Evolutionary conservation across 805 yeast genomes (phyloP).

Genomic region (Wickerhamomyces chambardii): DNA sequence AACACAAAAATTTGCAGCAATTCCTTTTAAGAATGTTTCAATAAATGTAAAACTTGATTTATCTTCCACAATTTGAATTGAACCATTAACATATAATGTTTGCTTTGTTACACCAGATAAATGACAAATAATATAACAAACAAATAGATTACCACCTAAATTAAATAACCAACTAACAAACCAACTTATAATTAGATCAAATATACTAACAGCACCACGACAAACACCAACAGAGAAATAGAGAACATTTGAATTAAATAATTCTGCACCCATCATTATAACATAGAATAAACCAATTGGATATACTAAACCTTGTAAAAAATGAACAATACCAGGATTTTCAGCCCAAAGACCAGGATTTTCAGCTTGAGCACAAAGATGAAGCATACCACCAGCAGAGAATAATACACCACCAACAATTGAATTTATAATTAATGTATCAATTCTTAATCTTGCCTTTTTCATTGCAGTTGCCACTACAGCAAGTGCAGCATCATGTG

Average conservation of each 20-base stretch:
- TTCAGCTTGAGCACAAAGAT: conserved; percentile 43
- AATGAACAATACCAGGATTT: conserved; percentile 43
- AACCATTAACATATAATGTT: conserved; percentile 35
- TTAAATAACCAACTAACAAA: conserved; percentile 58
- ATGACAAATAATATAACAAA: conserved; percentile 54
- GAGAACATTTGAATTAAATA: conserved; percentile 66
- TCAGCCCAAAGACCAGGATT: conserved; percentile 29
- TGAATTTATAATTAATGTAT: conserved; percentile 53
- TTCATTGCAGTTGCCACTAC: conserved; percentile 84
- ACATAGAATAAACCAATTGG: conserved; percentile 73
- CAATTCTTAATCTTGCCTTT: conserved; percentile 58
- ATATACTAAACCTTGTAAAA: conserved; percentile 53
- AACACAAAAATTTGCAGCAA: conserved; percentile 75
- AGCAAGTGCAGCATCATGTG: conserved; percentile 77
- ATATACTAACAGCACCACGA: conserved; percentile 58
- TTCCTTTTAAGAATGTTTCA: conserved; percentile 57
- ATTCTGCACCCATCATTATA: conserved; percentile 64
- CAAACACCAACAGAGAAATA: conserved; percentile 62
- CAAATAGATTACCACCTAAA: conserved; percentile 54
- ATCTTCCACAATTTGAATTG: conserved; percentile 34
- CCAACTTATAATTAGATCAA: conserved; percentile 63
- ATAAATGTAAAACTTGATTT: conserved; percentile 41
- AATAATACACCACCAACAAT: conserved; percentile 64
- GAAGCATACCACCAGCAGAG: conserved; percentile 66
- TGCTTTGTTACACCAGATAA: conserved; percentile 39